Evolutionary conservation across 305 asterid genomes (phyloP).

Genomic region (Fraxinus paxiana): DNA sequence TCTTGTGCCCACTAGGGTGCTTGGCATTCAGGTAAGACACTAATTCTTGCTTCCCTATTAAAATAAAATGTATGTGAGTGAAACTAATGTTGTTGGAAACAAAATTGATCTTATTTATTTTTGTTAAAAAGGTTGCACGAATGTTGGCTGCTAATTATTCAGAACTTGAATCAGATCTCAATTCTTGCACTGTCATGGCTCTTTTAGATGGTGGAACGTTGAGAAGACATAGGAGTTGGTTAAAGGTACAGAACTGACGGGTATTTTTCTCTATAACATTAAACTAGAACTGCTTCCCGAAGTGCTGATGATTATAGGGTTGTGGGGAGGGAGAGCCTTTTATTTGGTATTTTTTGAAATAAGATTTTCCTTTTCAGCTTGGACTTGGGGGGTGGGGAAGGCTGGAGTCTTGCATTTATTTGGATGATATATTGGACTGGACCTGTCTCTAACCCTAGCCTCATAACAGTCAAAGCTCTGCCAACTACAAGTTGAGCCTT

Average conservation of each 20-base stretch:
- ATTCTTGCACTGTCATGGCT: conserved; percentile 80
- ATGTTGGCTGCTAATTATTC: conserved; percentile 58
- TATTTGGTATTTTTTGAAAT: background rate
- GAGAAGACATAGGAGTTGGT: conserved; percentile 87
- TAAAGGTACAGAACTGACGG: conserved; percentile 49
- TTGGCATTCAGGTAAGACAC: conserved; percentile 75
- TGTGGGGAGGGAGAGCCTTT: background rate
- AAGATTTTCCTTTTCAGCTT: background rate
- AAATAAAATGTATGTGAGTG: conserved; percentile 15
- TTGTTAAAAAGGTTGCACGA: conserved; percentile 62
- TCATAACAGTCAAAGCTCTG: background rate
- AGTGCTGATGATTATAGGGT: background rate
- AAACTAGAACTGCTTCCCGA: conserved; percentile 8
- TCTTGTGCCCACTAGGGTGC: conserved; percentile 90
- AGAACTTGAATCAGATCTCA: conserved; percentile 44
- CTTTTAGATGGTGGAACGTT: conserved; percentile 91
- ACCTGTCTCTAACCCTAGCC: background rate
- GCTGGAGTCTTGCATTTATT: background rate
- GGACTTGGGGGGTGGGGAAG: background rate
- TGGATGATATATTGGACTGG: conserved; percentile 7
- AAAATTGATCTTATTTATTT: conserved; percentile 19
- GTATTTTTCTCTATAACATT: background rate
- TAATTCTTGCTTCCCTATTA: conserved; percentile 20
- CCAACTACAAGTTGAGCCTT: background rate
- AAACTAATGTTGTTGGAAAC: conserved; percentile 13